Base-by-base conservation (phyloP, 1,284 basidiomycete genomes). In the Leccinum griseonigrum region DNA sequence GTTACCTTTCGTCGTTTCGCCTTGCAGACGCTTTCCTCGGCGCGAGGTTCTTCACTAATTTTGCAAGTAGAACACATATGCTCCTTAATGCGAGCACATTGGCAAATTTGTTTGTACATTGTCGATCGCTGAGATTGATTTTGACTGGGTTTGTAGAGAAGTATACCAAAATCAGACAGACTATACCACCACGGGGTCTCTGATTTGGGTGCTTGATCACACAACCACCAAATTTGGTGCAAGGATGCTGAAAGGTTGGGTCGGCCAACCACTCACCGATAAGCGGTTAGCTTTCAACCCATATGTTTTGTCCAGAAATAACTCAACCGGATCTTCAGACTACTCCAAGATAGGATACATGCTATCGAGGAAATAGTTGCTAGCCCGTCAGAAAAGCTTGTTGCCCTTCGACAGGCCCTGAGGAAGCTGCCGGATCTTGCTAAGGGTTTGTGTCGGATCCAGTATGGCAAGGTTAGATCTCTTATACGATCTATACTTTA, bases 111-210 rank as follows among this genome's bases (percentile, higher is more conserved):
- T 87, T 62, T 29, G 83, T 64, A 32, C 55, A 40, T 60, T 58
- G 8, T 16, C 8, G 29, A 52, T 32, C 13, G 5, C 9, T 50
- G 11, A 51, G 48, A 36, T 56, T 62, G 64, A 61, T 57, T 14
- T 56, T 64, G 38, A 64, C 55, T n/a, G 11, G n/a, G 13, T 56
- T 36, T 61, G 57, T 66, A 87, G 85, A 57, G 95, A 97, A 74
- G 87, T 97, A n/a, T 95, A 93, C 72, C 83, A 86, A 32, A 97
- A 97, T 68, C 89, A 94, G 68, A 95, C 94, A 1, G 90, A 96
- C 71, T 85, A 85, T 57, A 85, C 84, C 8, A 79, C 83, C 26
- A 83, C 79, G 57, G 97, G 96, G 1, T 93, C 92, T 46, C 76
- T 99, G 52, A 79, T 98, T 63, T 93, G 89, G 87, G 82, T 97